Conservation (phyloP, 306 rosid species). For the Abrus precatorius region DNA sequence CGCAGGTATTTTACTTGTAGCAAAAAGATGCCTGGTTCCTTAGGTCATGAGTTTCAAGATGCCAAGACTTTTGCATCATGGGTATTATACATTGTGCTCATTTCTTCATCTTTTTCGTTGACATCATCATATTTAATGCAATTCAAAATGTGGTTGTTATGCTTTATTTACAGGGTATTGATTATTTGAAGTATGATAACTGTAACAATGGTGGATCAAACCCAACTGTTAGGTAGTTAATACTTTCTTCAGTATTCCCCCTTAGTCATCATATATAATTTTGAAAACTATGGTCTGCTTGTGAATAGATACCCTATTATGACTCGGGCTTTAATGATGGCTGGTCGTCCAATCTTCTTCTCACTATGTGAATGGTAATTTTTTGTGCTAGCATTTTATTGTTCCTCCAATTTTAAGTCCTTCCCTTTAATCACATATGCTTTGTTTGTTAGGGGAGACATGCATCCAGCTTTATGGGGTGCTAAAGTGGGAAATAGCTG, state of each 20-base stretch:
- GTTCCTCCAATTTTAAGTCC: not conserved
- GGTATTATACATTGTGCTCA: constrained; percentile 57
- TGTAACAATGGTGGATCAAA: constrained; percentile 75
- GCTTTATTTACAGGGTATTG: constrained; percentile 77
- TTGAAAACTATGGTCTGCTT: constrained; percentile 28
- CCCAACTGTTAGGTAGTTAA: constrained; percentile 80
- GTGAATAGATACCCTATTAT: constrained; percentile 78
- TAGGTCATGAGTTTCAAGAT: constrained; percentile 90
- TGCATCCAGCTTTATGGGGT: constrained; percentile 98
- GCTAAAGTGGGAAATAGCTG: constrained; percentile 89
- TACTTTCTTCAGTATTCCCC: not conserved
- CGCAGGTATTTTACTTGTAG: constrained; percentile 91
- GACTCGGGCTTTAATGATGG: constrained; percentile 89
- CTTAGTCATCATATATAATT: not conserved
- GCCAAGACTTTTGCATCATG: constrained; percentile 93
- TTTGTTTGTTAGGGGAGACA: constrained; percentile 78
- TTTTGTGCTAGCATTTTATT: not conserved
- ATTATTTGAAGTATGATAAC: constrained; percentile 97
- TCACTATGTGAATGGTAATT: constrained; percentile 95
- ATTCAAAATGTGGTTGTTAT: not conserved
- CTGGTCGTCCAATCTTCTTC: constrained; percentile 87
- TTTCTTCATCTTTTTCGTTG: not conserved
- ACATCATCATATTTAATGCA: not conserved
- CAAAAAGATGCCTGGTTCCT: constrained; percentile 93
- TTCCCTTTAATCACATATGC: not conserved